Evolutionary conservation across 108 stramenopile species (phyloP).

Genomic region (Pseudonitzschia multistriata): DNA sequence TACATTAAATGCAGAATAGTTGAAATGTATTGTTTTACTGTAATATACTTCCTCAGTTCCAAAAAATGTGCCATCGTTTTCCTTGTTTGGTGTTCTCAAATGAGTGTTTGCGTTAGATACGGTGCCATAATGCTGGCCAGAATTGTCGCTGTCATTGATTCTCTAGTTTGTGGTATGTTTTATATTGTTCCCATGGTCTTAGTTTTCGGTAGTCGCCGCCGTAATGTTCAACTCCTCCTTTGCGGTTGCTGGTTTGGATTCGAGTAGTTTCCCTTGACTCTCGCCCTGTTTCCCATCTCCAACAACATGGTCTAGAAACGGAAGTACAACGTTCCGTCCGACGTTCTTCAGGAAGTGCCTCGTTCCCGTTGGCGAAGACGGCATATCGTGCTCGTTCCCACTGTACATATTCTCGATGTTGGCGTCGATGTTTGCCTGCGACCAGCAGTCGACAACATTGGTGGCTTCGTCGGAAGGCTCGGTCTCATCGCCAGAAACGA

Average conservation of each 20-base stretch:
- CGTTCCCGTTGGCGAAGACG: slow-evolving; percentile 2
- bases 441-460: background rate
- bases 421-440: slow-evolving; percentile 1
- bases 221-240: no score
- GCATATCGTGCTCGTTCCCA: background rate
- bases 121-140: no score
- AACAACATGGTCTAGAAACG: slow-evolving; percentile 42
- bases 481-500: slow-evolving; percentile 14
- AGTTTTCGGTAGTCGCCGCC: no score
- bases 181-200: no score
- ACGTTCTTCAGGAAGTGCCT: slow-evolving; percentile 18
- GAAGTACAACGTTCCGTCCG: slow-evolving; percentile 31
- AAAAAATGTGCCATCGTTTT: no score
- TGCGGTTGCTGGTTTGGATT: background rate
- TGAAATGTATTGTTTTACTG: no score
- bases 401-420: slow-evolving; percentile 11
- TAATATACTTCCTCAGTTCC: no score
- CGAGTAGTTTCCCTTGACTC: background rate
- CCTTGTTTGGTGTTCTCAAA: no score
- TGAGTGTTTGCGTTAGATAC: no score
- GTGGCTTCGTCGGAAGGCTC: background rate
- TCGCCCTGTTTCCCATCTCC: slow-evolving; percentile 17
- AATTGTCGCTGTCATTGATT: no score
- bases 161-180: no score
- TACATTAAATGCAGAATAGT: no score